Base-by-base conservation (phyloP, 2,329 filamentous ascomycete species). In the Pyrenochaeta sp. region DNA sequence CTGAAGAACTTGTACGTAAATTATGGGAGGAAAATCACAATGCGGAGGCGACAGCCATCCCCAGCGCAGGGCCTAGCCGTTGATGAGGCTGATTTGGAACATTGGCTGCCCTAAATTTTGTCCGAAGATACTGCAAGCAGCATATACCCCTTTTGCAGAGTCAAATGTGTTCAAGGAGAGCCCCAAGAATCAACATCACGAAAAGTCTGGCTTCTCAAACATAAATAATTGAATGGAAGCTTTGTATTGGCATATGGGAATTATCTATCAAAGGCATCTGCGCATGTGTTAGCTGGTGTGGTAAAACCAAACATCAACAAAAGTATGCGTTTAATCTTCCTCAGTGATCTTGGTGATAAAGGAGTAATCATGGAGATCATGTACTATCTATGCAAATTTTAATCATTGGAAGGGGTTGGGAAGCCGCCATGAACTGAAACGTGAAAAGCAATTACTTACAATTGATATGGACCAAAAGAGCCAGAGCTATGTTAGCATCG, bases 321-420 rank as follows among this genome's bases (percentile, higher is more conserved):
- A 35, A 29, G 42, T 44, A 31, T 35, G 20, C 13, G 51, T 40
- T 44, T 44, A 34, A 24, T 41, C 44, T 63, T 71, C 79, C 81
- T 85, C 82, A 85, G 82, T 81, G 82, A 85, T 85, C 82, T 85
- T 85, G 82, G 82, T 85, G 81, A 63, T 60, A 78, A 77, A 70
- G 77, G 70, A 68, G 75, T 77, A 74, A 77, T 84, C 82, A 85
- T 76, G 61, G 67, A 77, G 73, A 61, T 85, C 82, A 84, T 75
- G 72, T 85, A 85, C 82, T 85, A 85, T 87, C 84, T 87, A 86
- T 67, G 63, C 62, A 77, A 73, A 78, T 79, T 85, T 69, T 87
- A 85, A 86, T 87, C 84, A 84, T 84, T 64, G 82, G 79, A 78
- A 73, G 53, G 62, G 64, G 55, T 15, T 32, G 11, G 43, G 26